Conservation (phyloP, 768 basidiomycete genomes). For the Pluteus cervinus region DNA sequence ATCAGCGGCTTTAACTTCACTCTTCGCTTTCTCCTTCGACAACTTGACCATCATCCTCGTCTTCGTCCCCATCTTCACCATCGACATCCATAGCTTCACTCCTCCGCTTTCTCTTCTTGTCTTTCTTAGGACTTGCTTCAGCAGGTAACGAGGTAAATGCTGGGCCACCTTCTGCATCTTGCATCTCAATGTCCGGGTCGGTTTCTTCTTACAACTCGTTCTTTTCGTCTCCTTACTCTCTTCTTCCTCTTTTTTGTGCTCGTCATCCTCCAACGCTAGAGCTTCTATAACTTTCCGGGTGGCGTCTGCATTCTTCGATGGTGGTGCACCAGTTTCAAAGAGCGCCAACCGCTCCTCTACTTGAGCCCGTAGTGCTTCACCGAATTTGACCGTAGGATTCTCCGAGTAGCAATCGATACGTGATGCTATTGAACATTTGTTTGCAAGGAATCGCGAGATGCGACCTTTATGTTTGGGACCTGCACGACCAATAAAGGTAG, state of each 20-base stretch:
- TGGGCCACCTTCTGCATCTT: constrained; percentile 34
- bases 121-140: constrained; percentile 46
- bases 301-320: constrained; percentile 88
- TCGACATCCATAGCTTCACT: constrained; percentile 64
- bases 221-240: too few relatives aligned
- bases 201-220: too few relatives aligned
- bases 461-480: constrained; percentile 94
- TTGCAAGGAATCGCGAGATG: constrained; percentile 97
- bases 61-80: constrained; percentile 39
- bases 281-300: constrained; percentile 84
- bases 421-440: constrained; percentile 97
- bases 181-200: constrained; percentile 35
- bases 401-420: constrained; percentile 94
- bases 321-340: constrained; percentile 88
- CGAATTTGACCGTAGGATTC: constrained; percentile 86
- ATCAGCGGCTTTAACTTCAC: constrained; percentile 37
- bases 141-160: constrained; percentile 54
- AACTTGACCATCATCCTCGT: constrained; percentile 72
- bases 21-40: constrained; percentile 58
- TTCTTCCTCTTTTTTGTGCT: constrained; percentile 47
- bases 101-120: constrained; percentile 60
- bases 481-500: constrained; percentile 93
- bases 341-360: constrained; percentile 94
- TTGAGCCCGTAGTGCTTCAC: constrained; percentile 88
- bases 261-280: constrained; percentile 64